phyloP scores from a whole-genome alignment of 1,284 basidiomycete genomes.

The Schizophyllum commune region DNA sequence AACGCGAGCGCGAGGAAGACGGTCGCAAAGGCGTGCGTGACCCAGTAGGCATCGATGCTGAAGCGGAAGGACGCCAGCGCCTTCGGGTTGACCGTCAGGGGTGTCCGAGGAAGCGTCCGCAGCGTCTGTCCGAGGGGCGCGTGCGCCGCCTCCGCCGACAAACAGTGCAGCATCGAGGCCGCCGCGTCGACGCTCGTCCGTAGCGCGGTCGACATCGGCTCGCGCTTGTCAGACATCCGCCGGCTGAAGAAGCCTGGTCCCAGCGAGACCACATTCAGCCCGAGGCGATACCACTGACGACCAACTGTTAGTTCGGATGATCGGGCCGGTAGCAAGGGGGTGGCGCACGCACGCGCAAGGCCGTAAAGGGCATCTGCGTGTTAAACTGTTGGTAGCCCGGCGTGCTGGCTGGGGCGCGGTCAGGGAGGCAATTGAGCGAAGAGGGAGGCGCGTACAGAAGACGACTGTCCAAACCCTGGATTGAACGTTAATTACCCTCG shows the following conservation, averaged over 20 bases:
- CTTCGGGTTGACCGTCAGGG: neutral
- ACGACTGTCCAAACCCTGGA: constrained; percentile 2
- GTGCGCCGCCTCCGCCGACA: neutral
- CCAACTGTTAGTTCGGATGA: neutral
- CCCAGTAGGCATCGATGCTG: constrained; percentile 6
- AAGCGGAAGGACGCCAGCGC: constrained; percentile 1
- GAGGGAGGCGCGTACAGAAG: neutral
- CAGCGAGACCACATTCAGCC: constrained; percentile 5
- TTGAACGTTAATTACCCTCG: neutral
- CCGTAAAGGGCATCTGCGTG: constrained; percentile 9
- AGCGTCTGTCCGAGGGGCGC: neutral
- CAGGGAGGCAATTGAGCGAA: neutral
- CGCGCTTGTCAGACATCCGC: neutral
- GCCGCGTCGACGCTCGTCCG: constrained; percentile 3
- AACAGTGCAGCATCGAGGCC: constrained; percentile 4
- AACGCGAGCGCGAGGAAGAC: constrained; percentile 7
- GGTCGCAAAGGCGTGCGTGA: constrained; percentile 6
- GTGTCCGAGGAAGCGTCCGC: neutral
- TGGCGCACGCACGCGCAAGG: constrained; percentile 4
- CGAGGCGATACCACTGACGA: constrained; percentile 5
- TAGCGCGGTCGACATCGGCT: neutral
- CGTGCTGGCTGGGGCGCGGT: no score
- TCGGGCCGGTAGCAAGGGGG: neutral
- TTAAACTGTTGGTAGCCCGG: constrained; percentile 1
- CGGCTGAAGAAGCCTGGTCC: constrained; percentile 3